Percentiles rank a stretch among this genome's conserved stretches.
Conservation (phyloP, 106 monocot genomes). For the Vanilla planifolia region DNA sequence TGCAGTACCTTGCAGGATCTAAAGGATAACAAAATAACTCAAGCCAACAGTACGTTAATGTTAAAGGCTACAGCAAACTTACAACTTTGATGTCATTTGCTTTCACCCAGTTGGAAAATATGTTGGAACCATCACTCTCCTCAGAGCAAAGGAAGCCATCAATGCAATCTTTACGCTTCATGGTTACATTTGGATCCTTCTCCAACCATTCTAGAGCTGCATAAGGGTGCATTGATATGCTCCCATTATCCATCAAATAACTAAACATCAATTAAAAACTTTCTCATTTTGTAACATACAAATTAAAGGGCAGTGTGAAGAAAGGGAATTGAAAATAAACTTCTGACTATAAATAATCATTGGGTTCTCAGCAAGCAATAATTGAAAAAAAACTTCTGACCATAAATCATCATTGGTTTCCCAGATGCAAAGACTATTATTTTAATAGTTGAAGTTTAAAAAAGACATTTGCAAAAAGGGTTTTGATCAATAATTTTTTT, state of each 20-base stretch:
- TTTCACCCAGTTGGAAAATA: conserved; percentile 69
- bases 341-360: no score
- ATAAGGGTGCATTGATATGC: not conserved
- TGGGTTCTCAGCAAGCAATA: not conserved
- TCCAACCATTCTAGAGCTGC: conserved; percentile 82
- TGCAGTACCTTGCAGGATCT: no score
- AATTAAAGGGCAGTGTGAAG: not conserved
- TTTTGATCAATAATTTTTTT: no score
- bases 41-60: not conserved
- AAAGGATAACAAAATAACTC: no score
- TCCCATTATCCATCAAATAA: not conserved
- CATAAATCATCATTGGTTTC: no score
- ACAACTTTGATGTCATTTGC: conserved; percentile 54
- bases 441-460: no score
- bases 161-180: conserved; percentile 70
- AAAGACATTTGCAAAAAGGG: no score
- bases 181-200: conserved; percentile 54
- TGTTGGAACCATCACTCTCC: conserved; percentile 74
- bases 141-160: conserved; percentile 63
- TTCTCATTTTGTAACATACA: not conserved
- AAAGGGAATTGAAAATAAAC: not conserved
- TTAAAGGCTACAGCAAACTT: conserved; percentile 17
- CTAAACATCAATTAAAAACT: not conserved
- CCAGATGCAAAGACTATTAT: no score
- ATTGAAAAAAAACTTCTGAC: no score